Base-by-base conservation (phyloP, 163 green algal species). In the Scenedesmus sp. region DNA sequence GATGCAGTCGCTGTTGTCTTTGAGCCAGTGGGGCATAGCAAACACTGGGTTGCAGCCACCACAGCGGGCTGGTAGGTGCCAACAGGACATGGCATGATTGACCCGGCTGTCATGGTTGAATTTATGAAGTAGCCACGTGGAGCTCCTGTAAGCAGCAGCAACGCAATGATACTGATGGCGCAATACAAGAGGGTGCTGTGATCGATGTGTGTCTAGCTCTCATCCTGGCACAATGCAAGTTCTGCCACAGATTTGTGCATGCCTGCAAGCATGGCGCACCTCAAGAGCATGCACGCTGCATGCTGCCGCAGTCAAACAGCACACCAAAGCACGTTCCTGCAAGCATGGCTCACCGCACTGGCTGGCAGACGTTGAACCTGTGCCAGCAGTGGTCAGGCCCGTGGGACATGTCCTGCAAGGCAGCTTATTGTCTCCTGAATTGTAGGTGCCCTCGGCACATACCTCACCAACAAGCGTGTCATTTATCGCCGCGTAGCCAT, bases 1-100 rank as follows among this genome's bases (percentile, higher is more conserved):
- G 65, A 76, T n/a, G 65, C 65, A 76, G 65, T 76, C 9, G 30
- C 30, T 76, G 65, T 76, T 76, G 65, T 76, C 65, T 40, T 76
- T 37, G 65, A 76, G 65, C 65, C 65, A 9, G 30, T 40, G 6
- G 65, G 65, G 65, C 65, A 76, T 20, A 18, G 65, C 30, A 40
- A 1, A 18, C 65, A 76, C 12, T 76, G 65, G 0, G 30, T 76
- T 37, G 65, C 12, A 76, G 65, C 65, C 30, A 40, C 65, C 30
- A 76, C 65, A 76, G 7, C 65, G 4, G 65, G 65, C 30, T 76
- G 65, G 65, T 76, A 76, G 65, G 65, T 76, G 65, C 65, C 65
- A 76, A 40, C 5, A 37, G 65, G 65, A 18, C 65, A 76, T 40
- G 65, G 65, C 65, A 76, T 76, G 30, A 76, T 76, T 40, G 65